A percentile compares a stretch with the other conserved stretches of the same genome.
phyloP scores from a whole-genome alignment of 2,329 filamentous ascomycete genomes.

The Blastomyces silverae region DNA sequence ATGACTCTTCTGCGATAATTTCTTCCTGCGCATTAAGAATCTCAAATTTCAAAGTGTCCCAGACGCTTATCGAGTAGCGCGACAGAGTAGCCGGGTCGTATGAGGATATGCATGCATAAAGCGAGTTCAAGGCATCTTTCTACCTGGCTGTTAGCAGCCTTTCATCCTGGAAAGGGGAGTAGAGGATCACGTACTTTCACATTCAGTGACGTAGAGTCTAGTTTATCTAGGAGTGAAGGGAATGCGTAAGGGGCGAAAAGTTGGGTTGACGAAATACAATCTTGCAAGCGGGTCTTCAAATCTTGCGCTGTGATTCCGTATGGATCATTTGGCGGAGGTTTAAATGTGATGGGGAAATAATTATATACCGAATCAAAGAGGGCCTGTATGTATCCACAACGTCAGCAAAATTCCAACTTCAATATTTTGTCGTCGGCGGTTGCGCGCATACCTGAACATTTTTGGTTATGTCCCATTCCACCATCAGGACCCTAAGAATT shows the following conservation, averaged over 20 bases:
- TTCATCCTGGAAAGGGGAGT: background rate
- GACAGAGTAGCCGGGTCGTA: conserved; percentile 56
- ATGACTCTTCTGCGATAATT: conserved; percentile 54
- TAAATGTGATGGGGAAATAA: conserved; percentile 66
- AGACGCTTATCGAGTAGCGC: conserved; percentile 58
- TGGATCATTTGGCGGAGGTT: conserved; percentile 61
- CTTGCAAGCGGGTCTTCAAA: conserved; percentile 56
- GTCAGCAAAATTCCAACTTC: conserved; percentile 1
- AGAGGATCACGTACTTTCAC: conserved; percentile 49
- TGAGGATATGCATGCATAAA: conserved; percentile 53
- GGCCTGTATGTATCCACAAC: conserved; percentile 26
- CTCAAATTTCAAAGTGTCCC: conserved; percentile 64
- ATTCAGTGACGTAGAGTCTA: conserved; percentile 62
- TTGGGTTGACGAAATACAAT: conserved; percentile 57
- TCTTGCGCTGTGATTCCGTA: conserved; percentile 64
- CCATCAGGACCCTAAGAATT: conserved; percentile 58
- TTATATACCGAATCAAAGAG: conserved; percentile 65
- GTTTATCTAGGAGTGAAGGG: conserved; percentile 60
- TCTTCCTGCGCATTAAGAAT: conserved; percentile 61
- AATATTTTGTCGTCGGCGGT: background rate
- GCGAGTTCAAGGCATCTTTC: conserved; percentile 59
- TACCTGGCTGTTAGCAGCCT: conserved; percentile 28
- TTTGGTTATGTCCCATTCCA: conserved; percentile 58
- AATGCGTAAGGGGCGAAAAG: conserved; percentile 61
- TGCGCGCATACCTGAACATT: conserved; percentile 48